These are phyloP conservation scores for Apiospora pterosperma DNA, from an alignment of 2,329 filamentous ascomycete species.

Conservation along the genomic window DNA sequence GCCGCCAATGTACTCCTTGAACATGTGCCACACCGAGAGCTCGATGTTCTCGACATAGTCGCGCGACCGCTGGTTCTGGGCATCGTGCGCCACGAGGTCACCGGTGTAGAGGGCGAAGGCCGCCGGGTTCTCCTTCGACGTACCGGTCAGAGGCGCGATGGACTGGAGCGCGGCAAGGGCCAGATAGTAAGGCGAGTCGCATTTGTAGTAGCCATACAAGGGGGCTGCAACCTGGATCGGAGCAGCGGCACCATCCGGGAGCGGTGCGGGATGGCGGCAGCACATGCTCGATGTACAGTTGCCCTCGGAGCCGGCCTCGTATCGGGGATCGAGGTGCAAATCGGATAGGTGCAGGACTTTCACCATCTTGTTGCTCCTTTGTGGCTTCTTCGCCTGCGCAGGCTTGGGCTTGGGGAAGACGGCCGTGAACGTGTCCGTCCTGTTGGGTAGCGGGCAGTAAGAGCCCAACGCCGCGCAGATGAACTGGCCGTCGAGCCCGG, in stretches of 20 bases:
- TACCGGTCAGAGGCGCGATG: slow-evolving; percentile 53
- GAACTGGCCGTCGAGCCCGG: slow-evolving; percentile 51
- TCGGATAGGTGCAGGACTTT: slow-evolving; percentile 56
- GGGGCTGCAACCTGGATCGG: slow-evolving; percentile 45
- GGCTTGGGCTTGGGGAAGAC: slow-evolving; percentile 55
- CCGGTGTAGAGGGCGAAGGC: slow-evolving; percentile 56
- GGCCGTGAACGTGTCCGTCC: slow-evolving; percentile 38
- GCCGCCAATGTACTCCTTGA: slow-evolving; percentile 52
- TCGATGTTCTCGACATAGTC: slow-evolving; percentile 53
- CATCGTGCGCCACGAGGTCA: slow-evolving; percentile 53
- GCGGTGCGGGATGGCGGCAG: slow-evolving; percentile 41
- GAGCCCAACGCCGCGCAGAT: slow-evolving; percentile 50
- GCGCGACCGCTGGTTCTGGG: slow-evolving; percentile 46
- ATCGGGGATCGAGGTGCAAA: slow-evolving; percentile 53
- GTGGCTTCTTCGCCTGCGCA: slow-evolving; percentile 35
- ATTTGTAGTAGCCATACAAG: slow-evolving; percentile 51
- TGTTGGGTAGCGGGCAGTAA: slow-evolving; percentile 45
- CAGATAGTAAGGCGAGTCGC: slow-evolving; percentile 57
- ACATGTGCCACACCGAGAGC: slow-evolving; percentile 48
- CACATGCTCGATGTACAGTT: slow-evolving; percentile 50
- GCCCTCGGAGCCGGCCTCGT: slow-evolving; percentile 48
- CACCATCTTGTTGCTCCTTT: slow-evolving; percentile 47
- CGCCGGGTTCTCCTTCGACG: slow-evolving; percentile 39
- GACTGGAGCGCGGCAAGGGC: slow-evolving; percentile 53
- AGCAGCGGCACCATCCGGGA: slow-evolving; percentile 29